Evolutionary conservation across 176 grass and related monocot genomes (phyloP), one percentile per base, ranked within the genome.

Genomic region (Pontederia crassipes): DNA sequence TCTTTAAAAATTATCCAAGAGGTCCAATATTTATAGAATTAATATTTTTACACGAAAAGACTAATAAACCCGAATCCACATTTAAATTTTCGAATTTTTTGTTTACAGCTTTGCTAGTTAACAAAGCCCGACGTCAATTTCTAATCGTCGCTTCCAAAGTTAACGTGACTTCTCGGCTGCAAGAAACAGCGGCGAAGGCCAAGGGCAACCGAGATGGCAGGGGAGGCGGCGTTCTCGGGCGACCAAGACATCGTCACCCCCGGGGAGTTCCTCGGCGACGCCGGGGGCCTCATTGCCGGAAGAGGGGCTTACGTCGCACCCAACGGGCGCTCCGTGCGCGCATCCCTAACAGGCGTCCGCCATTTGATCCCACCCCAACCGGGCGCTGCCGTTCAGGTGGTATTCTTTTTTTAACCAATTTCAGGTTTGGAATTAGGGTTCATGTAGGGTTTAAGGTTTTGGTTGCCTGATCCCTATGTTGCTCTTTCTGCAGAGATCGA

Each of bases 281-380:
- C 71, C 2, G 52, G 57, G 9, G 61, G 70, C 0, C 77, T 97
- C 28, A 24, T 67, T 15, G 76, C 87, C 0, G 92, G 92, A n/a
- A 75, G 72, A 20, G 92, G 92, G 8, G 78, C 83, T 48, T 97
- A 97, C 67, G 71, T 86, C 14, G 64, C 68, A 4, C 67, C 79
- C 64, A 83, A 97, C 0, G 92, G 87, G 13, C 76, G 78, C 67
- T 72, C 70, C 18, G 59, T 97, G 26, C 84, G 84, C 27, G 79
- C 87, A 0, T 97, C 84, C 11, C 78, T 97, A 58, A 85, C 92
- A 4, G 92, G 92, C 66, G 64, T 18, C 70, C 84, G 75, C 59
- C 82, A 67, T 54, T 1, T 88, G 74, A 64, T 72, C 17, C 74
- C 81, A 76, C 79, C 92, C 28, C 52, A 71, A 28, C 73, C 73